Evolutionary conservation across 352 stramenopile genomes (phyloP), one percentile per base, ranked within the genome.

Genomic region (Pythium scleroteichum): DNA sequence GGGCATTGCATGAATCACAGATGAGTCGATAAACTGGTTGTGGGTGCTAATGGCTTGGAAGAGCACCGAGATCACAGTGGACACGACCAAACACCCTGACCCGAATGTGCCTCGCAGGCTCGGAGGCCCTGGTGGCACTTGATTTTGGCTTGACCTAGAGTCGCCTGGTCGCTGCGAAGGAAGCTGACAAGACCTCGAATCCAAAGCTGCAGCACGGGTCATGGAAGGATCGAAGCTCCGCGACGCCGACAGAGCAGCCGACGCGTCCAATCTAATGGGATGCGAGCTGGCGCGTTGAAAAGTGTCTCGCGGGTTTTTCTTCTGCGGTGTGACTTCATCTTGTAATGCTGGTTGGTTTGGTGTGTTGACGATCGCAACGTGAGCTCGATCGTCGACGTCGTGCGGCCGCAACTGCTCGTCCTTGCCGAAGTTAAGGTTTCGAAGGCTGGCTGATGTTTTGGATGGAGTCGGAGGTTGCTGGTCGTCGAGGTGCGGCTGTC

Each of bases 71-170:
- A 81, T 63, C 12, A 81, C 72, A 1, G 69, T 82, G 38, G 73
- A 69, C 19, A 89, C 68, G 16, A 82, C 69, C 44, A 89, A 69
- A 2, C 69, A 71, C 39, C 77, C 88, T 29, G 79, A 86, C 3
- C 74, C 80, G 29, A 86, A 83, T 32, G 68, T 53, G 33, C 61
- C 59, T 8, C 61, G 46, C 24, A 66, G 41, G 38, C 50, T 66
- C 27, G 59, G 59, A 16, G 59, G 22, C 12, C 33, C 48, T 2
- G 39, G 10, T 41, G 38, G 38, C 17, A 44, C 33, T 26, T 33
- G 29, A 35, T 35, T 35, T 5, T 35, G 5, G 5, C 29, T 35
- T 35, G 29, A 5, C 29, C 10, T 35, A 10, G 5, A 10, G 10
- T 10, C 29, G 10, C 29, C 29, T 35, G 26, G 22, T 8, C 27